phyloP scores from a whole-genome alignment of 305 asterid species.

The Solanum hybrid region DNA sequence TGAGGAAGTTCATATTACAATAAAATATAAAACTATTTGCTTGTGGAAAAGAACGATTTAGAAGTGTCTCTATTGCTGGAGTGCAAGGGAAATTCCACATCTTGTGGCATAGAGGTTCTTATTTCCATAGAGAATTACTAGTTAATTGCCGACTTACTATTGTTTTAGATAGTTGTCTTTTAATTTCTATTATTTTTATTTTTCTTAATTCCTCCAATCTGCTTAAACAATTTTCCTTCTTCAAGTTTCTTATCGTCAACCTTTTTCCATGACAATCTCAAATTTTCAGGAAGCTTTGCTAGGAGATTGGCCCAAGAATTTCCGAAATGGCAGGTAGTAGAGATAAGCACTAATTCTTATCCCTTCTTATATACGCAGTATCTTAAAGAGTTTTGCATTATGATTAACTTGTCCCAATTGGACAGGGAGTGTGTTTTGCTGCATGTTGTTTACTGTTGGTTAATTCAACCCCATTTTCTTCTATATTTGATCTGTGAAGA shows the following conservation, averaged over 20 bases:
- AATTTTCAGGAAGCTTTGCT: slow-evolving; percentile 76
- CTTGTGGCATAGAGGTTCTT: not conserved
- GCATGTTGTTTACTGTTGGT: not conserved
- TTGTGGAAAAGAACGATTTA: not conserved
- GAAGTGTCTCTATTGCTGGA: not conserved
- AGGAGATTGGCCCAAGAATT: slow-evolving; percentile 86
- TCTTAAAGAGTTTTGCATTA: not conserved
- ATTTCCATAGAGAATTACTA: not conserved
- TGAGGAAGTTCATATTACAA: not conserved
- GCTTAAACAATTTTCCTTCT: not conserved
- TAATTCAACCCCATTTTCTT: not conserved
- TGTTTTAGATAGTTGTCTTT: not conserved
- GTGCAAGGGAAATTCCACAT: not conserved
- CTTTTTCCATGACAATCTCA: not conserved
- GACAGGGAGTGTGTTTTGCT: not conserved
- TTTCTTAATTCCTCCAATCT: not conserved
- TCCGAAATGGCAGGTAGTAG: slow-evolving; percentile 87
- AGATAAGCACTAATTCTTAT: not conserved
- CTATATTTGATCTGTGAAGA: not conserved
- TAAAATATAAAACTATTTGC: not conserved
- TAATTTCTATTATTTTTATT: not conserved
- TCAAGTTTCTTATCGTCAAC: not conserved
- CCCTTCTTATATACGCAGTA: not conserved
- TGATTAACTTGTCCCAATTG: not conserved
- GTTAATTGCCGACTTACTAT: not conserved